Conservation (phyloP, 2,329 filamentous ascomycete species). For the Fusarium sp. region DNA sequence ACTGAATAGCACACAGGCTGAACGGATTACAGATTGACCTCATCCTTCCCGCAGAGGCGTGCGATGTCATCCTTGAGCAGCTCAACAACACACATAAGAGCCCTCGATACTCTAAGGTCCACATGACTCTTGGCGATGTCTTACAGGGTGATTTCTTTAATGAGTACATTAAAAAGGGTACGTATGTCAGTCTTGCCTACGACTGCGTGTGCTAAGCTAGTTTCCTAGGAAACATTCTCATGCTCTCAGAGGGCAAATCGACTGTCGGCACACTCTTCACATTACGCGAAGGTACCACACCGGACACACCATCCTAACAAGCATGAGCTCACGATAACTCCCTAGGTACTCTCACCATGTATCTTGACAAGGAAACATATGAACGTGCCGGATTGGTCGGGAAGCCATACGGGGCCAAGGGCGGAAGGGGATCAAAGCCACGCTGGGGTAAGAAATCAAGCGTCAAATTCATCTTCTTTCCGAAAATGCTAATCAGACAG, state of each 20-base stretch:
- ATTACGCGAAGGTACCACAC: constrained; percentile 71
- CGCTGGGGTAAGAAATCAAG: constrained; percentile 73
- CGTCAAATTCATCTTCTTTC: background rate
- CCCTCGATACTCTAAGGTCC: constrained; percentile 73
- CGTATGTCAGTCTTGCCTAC: background rate
- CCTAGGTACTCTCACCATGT: constrained; percentile 77
- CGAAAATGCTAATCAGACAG: constrained; percentile 58
- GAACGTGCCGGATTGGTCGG: constrained; percentile 86
- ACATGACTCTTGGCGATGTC: constrained; percentile 78
- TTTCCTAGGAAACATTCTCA: constrained; percentile 75
- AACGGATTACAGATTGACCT: constrained; percentile 67
- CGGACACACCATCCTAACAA: background rate
- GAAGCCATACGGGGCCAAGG: constrained; percentile 71
- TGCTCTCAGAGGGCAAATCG: constrained; percentile 83
- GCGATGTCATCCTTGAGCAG: constrained; percentile 64
- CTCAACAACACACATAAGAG: constrained; percentile 54
- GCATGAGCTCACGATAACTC: background rate
- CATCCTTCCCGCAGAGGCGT: constrained; percentile 75
- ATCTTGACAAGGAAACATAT: constrained; percentile 84
- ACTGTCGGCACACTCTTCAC: constrained; percentile 80
- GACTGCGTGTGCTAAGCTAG: background rate
- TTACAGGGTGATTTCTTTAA: constrained; percentile 82
- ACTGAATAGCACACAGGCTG: background rate
- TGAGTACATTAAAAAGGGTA: constrained; percentile 85
- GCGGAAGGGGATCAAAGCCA: constrained; percentile 70